Conservation (phyloP, 352 stramenopile genomes). For the Globisporangium yorkense region DNA sequence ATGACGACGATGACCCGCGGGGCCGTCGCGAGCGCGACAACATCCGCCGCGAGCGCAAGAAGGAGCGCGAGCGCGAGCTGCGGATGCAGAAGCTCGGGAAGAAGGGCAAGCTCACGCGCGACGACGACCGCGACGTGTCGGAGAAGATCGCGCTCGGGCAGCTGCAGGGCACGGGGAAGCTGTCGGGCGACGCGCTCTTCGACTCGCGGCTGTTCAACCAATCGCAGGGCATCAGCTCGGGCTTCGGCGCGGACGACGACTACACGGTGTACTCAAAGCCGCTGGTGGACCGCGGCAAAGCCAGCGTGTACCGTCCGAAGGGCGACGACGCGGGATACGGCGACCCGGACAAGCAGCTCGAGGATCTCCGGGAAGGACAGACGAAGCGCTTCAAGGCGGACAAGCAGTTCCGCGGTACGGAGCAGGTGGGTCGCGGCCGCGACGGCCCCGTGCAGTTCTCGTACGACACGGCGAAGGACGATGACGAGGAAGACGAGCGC, state of each 20-base stretch:
- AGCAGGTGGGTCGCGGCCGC: slow-evolving; percentile 46
- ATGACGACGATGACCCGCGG: slow-evolving; percentile 33
- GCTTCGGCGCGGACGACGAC: slow-evolving; percentile 97
- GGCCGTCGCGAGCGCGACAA: slow-evolving; percentile 45
- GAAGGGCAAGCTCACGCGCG: slow-evolving; percentile 89
- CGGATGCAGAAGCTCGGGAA: slow-evolving; percentile 94
- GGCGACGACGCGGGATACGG: slow-evolving; percentile 77
- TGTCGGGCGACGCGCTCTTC: slow-evolving; percentile 89
- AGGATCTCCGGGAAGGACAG: slow-evolving; percentile 83
- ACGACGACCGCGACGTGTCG: slow-evolving; percentile 95
- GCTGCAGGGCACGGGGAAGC: slow-evolving; percentile 83
- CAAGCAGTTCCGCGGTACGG: slow-evolving; percentile 83
- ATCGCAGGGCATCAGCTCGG: slow-evolving; percentile 91
- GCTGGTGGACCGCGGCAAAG: slow-evolving; percentile 91
- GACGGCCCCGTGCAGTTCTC: slow-evolving; percentile 87
- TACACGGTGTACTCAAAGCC: slow-evolving; percentile 99
- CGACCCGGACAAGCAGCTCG: slow-evolving; percentile 86
- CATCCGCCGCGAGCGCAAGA: slow-evolving; percentile 91
- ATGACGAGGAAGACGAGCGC: slow-evolving; percentile 24
- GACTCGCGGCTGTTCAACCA: slow-evolving; percentile 99
- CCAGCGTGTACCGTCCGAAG: slow-evolving; percentile 88
- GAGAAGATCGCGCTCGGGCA: slow-evolving; percentile 99
- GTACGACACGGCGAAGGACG: slow-evolving; percentile 44
- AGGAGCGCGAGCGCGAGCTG: slow-evolving; percentile 94
- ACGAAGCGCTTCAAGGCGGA: slow-evolving; percentile 87